Evolutionary conservation across 306 rosid genomes (phyloP), one percentile per base, ranked within the genome.

Genomic region (Begonia loranthoides): DNA sequence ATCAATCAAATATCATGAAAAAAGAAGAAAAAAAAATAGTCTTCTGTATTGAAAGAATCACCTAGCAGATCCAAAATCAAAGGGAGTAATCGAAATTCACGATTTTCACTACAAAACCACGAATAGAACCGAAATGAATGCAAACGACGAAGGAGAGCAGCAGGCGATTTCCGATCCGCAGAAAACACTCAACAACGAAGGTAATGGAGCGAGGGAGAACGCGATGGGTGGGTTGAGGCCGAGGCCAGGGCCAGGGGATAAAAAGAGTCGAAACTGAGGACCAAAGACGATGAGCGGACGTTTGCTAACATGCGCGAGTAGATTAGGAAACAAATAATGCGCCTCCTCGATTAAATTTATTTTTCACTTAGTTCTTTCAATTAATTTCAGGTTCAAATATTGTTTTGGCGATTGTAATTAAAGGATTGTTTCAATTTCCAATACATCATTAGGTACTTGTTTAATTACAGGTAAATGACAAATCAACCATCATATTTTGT

Each of bases 211-310:
- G 17, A 48, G n/a, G 41, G 40, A 10, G 19, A 56, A 24, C 13
- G 52, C 4, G 10, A 5, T 4, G 9, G 4, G 9, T 11, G 6
- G 19, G 5, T 10, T 2, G 50, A 22, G 43, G 55, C 28, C 44
- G 10, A 21, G 16, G 9, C n/a, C n/a, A n/a, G n/a, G n/a, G n/a
- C n/a, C n/a, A n/a, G 44, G 64, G 17, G 51, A 58, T 57, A 51
- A 41, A 65, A 54, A 51, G 57, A 9, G 17, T 17, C 44, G 61
- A 55, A 56, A 45, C 59, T 41, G 70, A 57, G 58, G 70, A 14
- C 58, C 70, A 53, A 51, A n/a, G n/a, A 63, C 57, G n/a, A 51
- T 34, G 51, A 57, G 61, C 39, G 1, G 48, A 2, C 5, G 1
- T 0, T 1, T 12, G 14, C 70, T 57, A 65, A 43, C 46, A 19